Percentiles rank a stretch among this genome's conserved stretches.
These are phyloP conservation scores for Corchorus olitorius DNA, from an alignment of 345 rosid genomes.

Conservation along the genomic window DNA sequence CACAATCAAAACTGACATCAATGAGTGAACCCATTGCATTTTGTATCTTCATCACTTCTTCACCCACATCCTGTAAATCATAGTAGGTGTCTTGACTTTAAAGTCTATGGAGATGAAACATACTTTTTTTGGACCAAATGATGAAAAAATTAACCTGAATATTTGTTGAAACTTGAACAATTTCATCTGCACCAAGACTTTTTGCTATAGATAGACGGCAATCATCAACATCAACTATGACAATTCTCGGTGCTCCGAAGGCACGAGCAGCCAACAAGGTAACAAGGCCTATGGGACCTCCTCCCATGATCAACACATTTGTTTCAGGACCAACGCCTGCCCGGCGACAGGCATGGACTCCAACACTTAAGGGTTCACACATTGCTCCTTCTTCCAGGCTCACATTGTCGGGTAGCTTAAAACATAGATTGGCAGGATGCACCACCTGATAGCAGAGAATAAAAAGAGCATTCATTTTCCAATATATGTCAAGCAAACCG, in stretches of 20 bases:
- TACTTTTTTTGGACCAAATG: neutral
- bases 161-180: conserved; percentile 49
- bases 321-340: conserved; percentile 55
- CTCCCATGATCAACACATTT: conserved; percentile 55
- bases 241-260: conserved; percentile 55
- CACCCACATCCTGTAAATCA: conserved; percentile 39
- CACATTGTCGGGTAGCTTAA: conserved; percentile 62
- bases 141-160: conserved; percentile 37
- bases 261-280: conserved; percentile 65
- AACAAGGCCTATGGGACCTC: conserved; percentile 68
- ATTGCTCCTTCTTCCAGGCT: conserved; percentile 77
- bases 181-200: conserved; percentile 52
- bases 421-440: conserved; percentile 63
- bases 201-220: conserved; percentile 48
- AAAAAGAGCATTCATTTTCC: neutral
- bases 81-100: neutral
- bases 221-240: conserved; percentile 53
- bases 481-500: neutral
- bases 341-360: conserved; percentile 63
- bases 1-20: conserved; percentile 67
- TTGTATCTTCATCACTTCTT: conserved; percentile 50
- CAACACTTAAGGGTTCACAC: conserved; percentile 74
- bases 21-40: conserved; percentile 45
- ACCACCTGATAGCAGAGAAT: conserved; percentile 43
- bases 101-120: neutral